Evolutionary conservation across 306 rosid species (phyloP).

Genomic region (Glycine tomentella): DNA sequence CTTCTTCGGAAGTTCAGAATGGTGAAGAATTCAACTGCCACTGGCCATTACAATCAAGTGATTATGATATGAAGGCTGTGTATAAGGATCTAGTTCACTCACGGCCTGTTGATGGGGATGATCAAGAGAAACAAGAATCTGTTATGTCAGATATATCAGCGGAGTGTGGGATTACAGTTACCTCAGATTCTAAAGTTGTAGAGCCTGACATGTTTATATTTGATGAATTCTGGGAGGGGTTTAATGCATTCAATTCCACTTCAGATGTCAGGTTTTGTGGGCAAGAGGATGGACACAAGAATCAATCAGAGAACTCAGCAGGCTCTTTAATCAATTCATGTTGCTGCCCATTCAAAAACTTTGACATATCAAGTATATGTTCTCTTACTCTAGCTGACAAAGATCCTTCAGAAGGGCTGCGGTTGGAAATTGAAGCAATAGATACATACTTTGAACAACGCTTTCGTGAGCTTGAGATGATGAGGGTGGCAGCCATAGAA

Average conservation of each 20-base stretch:
- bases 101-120: constrained; percentile 48
- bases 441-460: constrained; percentile 62
- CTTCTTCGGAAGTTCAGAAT: constrained; percentile 41
- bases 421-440: constrained; percentile 75
- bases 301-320: constrained; percentile 50
- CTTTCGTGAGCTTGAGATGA: constrained; percentile 61
- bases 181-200: constrained; percentile 46
- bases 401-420: constrained; percentile 52
- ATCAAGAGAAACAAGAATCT: constrained; percentile 62
- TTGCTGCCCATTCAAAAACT: constrained; percentile 44
- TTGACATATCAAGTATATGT: constrained; percentile 55
- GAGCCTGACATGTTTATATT: constrained; percentile 46
- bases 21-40: constrained; percentile 43
- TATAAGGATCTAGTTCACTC: constrained; percentile 43
- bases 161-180: constrained; percentile 44
- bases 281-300: constrained; percentile 44
- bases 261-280: constrained; percentile 48
- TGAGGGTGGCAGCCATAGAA: constrained; percentile 77
- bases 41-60: constrained; percentile 47
- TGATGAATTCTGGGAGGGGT: constrained; percentile 52
- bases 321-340: constrained; percentile 47
- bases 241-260: constrained; percentile 42
- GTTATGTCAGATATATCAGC: constrained; percentile 63
- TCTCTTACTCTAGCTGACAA: constrained; percentile 53
- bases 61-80: constrained; percentile 36